Percentiles rank a stretch among this genome's conserved stretches.
Evolutionary conservation across 169 alveolate genomes (phyloP).

Genomic region (Perkinsus chesapeaki): DNA sequence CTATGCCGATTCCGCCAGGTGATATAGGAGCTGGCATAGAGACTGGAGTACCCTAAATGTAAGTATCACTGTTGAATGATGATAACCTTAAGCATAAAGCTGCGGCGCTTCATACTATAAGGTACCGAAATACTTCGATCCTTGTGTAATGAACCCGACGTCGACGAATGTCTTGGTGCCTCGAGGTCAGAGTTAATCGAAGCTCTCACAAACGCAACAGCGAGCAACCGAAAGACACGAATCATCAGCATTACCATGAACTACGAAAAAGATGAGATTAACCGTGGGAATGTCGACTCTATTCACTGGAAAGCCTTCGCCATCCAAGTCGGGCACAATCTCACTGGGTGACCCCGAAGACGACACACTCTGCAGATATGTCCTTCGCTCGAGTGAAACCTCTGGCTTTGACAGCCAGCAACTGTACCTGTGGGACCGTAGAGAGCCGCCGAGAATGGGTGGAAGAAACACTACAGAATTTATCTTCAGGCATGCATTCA

Average conservation of each 20-base stretch:
- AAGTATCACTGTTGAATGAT: no score
- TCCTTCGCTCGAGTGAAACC: not conserved
- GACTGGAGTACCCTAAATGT: no score
- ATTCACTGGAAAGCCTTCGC: not conserved
- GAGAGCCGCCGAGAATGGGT: not conserved
- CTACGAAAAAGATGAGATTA: no score
- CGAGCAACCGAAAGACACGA: no score
- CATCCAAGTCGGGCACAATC: not conserved
- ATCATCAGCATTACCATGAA: no score
- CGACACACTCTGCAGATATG: not conserved
- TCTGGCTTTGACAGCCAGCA: not conserved
- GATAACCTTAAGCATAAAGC: no score
- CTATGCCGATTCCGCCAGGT: not conserved
- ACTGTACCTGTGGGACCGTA: not conserved
- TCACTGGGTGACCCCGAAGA: not conserved
- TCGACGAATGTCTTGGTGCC: no score
- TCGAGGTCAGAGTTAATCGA: no score
- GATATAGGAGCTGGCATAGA: not conserved
- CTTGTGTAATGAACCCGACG: no score
- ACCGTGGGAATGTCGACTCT: not conserved
- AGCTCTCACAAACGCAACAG: no score
- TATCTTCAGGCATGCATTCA: not conserved
- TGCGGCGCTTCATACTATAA: no score
- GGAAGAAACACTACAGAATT: not conserved
- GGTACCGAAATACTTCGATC: no score